phyloP scores from a whole-genome alignment of 495 filamentous ascomycete genomes.

The Tuber magnatum region DNA sequence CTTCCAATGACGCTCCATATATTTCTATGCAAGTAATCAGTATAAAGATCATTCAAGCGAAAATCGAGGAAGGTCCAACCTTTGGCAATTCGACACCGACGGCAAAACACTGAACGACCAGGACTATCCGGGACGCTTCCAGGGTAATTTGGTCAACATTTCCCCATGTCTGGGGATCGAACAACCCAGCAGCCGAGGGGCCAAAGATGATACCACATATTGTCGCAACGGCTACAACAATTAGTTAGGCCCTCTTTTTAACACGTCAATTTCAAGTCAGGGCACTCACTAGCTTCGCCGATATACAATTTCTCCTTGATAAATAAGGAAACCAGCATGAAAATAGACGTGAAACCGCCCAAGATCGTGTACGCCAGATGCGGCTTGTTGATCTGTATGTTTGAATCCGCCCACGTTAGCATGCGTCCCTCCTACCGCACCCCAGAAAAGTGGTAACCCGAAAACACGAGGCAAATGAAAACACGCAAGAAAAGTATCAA shows the following conservation, averaged over 20 bases:
- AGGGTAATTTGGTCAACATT: slow-evolving; percentile 92
- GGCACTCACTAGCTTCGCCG: slow-evolving; percentile 67
- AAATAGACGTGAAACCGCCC: slow-evolving; percentile 93
- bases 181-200: slow-evolving; percentile 84
- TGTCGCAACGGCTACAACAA: slow-evolving; percentile 63
- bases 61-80: slow-evolving; percentile 37
- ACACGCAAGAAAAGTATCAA: slow-evolving; percentile 15
- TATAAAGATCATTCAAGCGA: neutral
- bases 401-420: slow-evolving; percentile 7
- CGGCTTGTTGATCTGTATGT: slow-evolving; percentile 66
- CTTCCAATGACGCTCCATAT: slow-evolving; percentile 98
- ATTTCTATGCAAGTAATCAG: slow-evolving; percentile 47
- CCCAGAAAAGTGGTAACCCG: neutral
- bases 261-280: neutral
- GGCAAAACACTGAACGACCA: slow-evolving; percentile 99
- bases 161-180: slow-evolving; percentile 79
- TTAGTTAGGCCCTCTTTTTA: slow-evolving; percentile 6
- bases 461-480: neutral
- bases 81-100: slow-evolving; percentile 97
- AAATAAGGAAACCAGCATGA: slow-evolving; percentile 96
- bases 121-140: slow-evolving; percentile 92
- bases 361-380: slow-evolving; percentile 98
- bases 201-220: slow-evolving; percentile 96
- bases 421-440: neutral
- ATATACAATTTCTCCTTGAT: slow-evolving; percentile 99